Base-by-base conservation (phyloP, 2,329 filamentous ascomycete genomes). In the Colletotrichum destructivum region DNA sequence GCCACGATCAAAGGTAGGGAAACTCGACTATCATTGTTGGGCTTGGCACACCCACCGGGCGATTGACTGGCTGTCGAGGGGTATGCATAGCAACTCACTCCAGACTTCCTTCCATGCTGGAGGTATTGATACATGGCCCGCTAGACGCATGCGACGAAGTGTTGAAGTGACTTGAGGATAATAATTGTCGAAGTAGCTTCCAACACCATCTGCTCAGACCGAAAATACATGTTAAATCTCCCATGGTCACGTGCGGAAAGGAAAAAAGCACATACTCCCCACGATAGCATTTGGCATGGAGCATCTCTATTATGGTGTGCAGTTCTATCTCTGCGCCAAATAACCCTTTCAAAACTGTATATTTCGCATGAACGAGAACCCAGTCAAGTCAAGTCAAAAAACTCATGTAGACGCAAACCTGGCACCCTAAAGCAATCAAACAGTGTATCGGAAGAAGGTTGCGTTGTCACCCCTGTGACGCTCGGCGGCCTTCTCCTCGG, bases 381-480 rank as follows among this genome's bases (percentile, higher is more conserved):
- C 35, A 51, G n/a, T 46, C 31, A 51, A 26, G 40, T 16, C 4
- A 16, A 12, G 44, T 40, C 26, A 35, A 21, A 40, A 40, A 35
- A 18, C n/a, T 46, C 16, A 62, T 44, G 54, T n/a, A 11, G 18
- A 9, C 40, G n/a, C 40, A 31, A 35, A n/a, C 6, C 13, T 42
- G 9, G 8, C 31, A 35, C 31, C 31, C 12, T 54, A 18, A 13
- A 7, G 13, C 4, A n/a, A 40, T 49, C 81, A 88, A 46, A 88
- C 76, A 9, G 86, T 88, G 75, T 88, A 88, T 69, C 86, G 82
- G 81, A 87, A 89, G 77, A 87, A 88, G 31, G 83, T 85, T 62
- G 89, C 89, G 71, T 86, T 81, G 76, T 91, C 90, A 11, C 89
- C 89, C 69, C 84, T 82, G 72, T 90, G 84, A 42, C 84, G 80